Percentiles rank a stretch among this genome's conserved stretches.
Evolutionary conservation across 2,329 filamentous ascomycete species (phyloP).

Genomic region (Verticillium zaregamsianum): DNA sequence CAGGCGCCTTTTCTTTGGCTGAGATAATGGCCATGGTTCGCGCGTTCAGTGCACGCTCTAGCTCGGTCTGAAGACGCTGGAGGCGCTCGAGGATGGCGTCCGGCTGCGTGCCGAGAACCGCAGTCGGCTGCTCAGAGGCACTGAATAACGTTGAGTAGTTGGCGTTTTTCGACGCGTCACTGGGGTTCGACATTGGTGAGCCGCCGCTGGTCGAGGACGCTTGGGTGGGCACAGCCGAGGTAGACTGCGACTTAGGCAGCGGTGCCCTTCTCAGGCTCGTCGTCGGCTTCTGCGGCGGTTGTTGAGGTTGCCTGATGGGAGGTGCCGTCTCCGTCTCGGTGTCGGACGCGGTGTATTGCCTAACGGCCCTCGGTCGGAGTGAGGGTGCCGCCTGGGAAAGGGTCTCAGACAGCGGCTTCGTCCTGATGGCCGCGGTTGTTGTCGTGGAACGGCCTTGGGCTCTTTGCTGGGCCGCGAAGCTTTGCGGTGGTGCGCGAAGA

Average conservation of each 20-base stretch:
- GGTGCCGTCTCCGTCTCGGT: slow-evolving; percentile 2
- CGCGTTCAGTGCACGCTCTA: slow-evolving; percentile 60
- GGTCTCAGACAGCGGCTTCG: slow-evolving; percentile 19
- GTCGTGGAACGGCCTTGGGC: slow-evolving; percentile 46
- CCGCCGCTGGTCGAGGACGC: slow-evolving; percentile 3
- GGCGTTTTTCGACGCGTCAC: slow-evolving; percentile 21
- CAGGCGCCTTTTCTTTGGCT: slow-evolving; percentile 46
- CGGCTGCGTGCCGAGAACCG: slow-evolving; percentile 50
- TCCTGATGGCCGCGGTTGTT: slow-evolving; percentile 20
- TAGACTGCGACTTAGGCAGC: slow-evolving; percentile 12
- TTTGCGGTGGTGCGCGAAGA: slow-evolving; percentile 54
- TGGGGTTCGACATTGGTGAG: slow-evolving; percentile 8
- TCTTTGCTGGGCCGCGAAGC: slow-evolving; percentile 63
- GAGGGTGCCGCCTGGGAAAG: slow-evolving; percentile 5
- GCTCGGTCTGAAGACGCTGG: slow-evolving; percentile 51
- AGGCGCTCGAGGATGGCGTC: slow-evolving; percentile 55
- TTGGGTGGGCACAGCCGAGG: slow-evolving; percentile 8
- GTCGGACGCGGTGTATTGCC: slow-evolving; percentile 3
- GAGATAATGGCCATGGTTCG: slow-evolving; percentile 58
- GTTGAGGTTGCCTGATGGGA: slow-evolving; percentile 5
- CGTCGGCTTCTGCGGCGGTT: not conserved
- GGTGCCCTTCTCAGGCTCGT: slow-evolving; percentile 7
- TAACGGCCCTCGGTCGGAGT: slow-evolving; percentile 7
- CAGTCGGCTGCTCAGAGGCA: slow-evolving; percentile 45
- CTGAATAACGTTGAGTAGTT: slow-evolving; percentile 50